These are phyloP conservation scores for Rhizophlyctis rosea DNA, from an alignment of 192 early-diverging fungal species.

Conservation along the genomic window DNA sequence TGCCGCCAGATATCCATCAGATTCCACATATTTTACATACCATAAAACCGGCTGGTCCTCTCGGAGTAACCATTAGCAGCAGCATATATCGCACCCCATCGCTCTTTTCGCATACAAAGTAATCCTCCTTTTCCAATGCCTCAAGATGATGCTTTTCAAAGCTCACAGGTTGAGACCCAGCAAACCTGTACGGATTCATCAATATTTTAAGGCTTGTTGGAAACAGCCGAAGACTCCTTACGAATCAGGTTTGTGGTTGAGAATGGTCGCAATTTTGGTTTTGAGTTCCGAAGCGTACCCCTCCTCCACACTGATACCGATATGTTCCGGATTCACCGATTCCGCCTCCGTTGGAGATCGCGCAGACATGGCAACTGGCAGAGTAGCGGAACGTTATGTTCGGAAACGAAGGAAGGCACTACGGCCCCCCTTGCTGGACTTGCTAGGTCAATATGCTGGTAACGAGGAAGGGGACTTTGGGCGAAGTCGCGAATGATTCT, in stretches of 20 bases:
- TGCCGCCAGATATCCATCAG: neutral
- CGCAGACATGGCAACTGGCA: neutral
- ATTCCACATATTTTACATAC: conserved; percentile 12
- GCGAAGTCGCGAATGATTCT: too few species aligned
- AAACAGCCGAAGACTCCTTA: neutral
- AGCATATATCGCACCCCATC: conserved; percentile 54
- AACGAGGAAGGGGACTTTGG: too few species aligned
- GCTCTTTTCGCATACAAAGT: conserved; percentile 57
- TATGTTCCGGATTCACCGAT: neutral
- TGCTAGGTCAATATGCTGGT: too few species aligned
- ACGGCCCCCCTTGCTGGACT: too few species aligned
- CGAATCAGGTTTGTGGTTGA: conserved; percentile 7
- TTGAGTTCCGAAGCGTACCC: conserved; percentile 15
- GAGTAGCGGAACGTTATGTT: neutral
- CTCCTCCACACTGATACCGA: conserved; percentile 11
- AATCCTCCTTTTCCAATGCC: conserved; percentile 49
- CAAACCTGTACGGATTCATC: conserved; percentile 37
- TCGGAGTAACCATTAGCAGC: conserved; percentile 21
- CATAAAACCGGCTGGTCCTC: conserved; percentile 35
- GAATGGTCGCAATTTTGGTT: conserved; percentile 6
- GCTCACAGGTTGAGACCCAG: conserved; percentile 51
- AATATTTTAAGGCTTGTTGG: neutral
- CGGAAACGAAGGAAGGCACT: neutral
- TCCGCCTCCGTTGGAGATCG: neutral
- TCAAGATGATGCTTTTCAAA: conserved; percentile 38